Conservation (phyloP, 2,329 filamentous ascomycete genomes). For the Lasiodiplodia hormozganensis region DNA sequence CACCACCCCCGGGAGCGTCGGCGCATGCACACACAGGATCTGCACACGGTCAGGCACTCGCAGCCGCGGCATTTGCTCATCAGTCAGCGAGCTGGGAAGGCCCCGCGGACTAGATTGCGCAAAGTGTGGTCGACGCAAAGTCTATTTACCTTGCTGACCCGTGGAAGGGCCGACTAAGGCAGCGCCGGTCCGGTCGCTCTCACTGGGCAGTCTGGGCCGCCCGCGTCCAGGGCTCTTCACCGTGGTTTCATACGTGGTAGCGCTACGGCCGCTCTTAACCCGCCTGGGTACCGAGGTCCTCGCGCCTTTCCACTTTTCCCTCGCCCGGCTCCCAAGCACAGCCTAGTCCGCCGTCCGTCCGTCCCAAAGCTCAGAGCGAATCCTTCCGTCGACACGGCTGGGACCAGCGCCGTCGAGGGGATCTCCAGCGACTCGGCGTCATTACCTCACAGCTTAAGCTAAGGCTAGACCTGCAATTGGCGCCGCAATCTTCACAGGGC, state of each 20-base stretch:
- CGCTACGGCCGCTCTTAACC: constrained; percentile 28
- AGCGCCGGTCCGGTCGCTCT: constrained; percentile 29
- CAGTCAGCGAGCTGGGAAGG: constrained; percentile 28
- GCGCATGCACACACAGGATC: constrained; percentile 25
- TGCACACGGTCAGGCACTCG: constrained; percentile 25
- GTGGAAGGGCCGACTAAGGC: constrained; percentile 30
- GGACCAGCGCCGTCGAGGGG: constrained; percentile 20
- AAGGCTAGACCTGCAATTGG: constrained; percentile 41
- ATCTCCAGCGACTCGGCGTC: constrained; percentile 33
- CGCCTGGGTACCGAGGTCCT: constrained; percentile 29
- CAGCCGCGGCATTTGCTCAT: constrained; percentile 29
- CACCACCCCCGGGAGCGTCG: constrained; percentile 19
- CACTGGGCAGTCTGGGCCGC: constrained; percentile 29
- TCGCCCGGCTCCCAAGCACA: constrained; percentile 26
- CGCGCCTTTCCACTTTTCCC: constrained; percentile 29
- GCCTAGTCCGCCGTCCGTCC: constrained; percentile 26
- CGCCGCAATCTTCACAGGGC: constrained; percentile 46
- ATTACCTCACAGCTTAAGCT: constrained; percentile 49
- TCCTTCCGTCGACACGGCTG: constrained; percentile 27
- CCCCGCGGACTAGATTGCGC: constrained; percentile 27
- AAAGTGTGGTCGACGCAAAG: constrained; percentile 26
- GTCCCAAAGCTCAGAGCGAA: constrained; percentile 23
- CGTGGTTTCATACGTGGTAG: constrained; percentile 30
- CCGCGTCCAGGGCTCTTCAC: constrained; percentile 26
- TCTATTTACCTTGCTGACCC: constrained; percentile 29